Evolutionary conservation across 78 protist genomes (phyloP), one percentile per base, ranked within the genome.

Genomic region (Cavenderia fasciculata): DNA sequence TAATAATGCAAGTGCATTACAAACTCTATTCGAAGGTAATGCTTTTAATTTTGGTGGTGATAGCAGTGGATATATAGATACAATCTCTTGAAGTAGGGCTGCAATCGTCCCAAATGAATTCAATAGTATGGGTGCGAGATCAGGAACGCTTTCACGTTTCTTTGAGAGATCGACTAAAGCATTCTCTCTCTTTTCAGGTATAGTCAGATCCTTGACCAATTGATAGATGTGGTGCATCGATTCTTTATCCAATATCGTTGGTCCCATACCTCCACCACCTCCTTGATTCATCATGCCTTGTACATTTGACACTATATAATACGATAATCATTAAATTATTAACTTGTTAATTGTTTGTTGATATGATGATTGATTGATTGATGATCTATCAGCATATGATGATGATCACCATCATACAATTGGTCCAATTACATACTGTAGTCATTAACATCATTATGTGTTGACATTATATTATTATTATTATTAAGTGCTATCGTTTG

Each of bases 1-100:
- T 31, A 99, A 86, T 36, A 99, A 97, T 19, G 99, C 99, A 4
- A 99, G 94, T 10, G 99, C 99, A 79, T 98, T 97, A 87, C 99
- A 98, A 5, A 97, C 99, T 10, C 99, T 92, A 74, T 98, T 98
- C 34, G 98, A 95, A 0, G 97, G 97, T 31, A 73, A 92, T 34
- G 97, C 96, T 4, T 97, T 95, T 52, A 99, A 91, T 23, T 84
- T 54, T 6, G 99, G 98, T 7, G 99, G 99, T 8, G 96, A 51
- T 10, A 99, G 95, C 8, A 96, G 90, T 1, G 99, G 99, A 66
- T 99, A 99, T 38, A 98, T 97, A 33, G 98, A 77, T 4, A 98
- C 96, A 23, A 98, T 97, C 94, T 99, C 99, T 72, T 98, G 99
- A 51, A 99, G 61, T 6, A 99, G 76, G 1, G 96, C 98, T 0